phyloP scores from a whole-genome alignment of 306 rosid genomes.

The Casuarina glauca region DNA sequence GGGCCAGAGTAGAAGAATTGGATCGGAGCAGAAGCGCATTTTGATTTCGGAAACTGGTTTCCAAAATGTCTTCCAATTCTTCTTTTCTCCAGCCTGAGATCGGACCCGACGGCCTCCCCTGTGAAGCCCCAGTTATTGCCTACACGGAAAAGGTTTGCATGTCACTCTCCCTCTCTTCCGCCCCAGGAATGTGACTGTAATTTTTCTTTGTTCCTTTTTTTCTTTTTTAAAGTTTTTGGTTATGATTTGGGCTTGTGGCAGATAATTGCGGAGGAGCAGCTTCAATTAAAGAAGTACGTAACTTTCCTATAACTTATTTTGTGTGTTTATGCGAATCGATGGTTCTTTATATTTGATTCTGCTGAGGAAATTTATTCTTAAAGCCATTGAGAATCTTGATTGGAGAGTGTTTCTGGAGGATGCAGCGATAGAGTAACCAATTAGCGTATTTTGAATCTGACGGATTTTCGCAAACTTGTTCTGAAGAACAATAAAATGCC shows the following conservation, averaged over 20 bases:
- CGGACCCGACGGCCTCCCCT: constrained; percentile 88
- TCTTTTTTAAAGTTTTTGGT: neutral
- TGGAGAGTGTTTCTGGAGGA: neutral
- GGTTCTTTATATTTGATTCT: neutral
- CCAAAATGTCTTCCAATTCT: constrained; percentile 64
- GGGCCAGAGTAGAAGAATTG: neutral
- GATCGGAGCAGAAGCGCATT: neutral
- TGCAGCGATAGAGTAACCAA: neutral
- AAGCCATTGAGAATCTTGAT: neutral
- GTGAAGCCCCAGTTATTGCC: constrained; percentile 71
- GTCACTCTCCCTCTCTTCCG: neutral
- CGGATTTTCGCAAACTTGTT: neutral
- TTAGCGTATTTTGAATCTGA: neutral
- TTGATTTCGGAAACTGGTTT: constrained; percentile 9
- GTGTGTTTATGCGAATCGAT: neutral
- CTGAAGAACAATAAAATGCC: neutral
- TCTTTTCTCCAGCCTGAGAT: constrained; percentile 61
- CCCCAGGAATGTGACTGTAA: neutral
- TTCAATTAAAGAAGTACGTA: constrained; percentile 70
- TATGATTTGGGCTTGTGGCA: constrained; percentile 31
- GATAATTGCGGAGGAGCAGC: constrained; percentile 82
- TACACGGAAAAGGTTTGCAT: constrained; percentile 80
- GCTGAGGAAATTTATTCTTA: neutral
- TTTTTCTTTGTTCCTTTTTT: neutral
- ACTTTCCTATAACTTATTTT: constrained; percentile 12